Conservation (phyloP, 768 basidiomycete species). For the button mushroom (Agaricus bisporus) region DNA sequence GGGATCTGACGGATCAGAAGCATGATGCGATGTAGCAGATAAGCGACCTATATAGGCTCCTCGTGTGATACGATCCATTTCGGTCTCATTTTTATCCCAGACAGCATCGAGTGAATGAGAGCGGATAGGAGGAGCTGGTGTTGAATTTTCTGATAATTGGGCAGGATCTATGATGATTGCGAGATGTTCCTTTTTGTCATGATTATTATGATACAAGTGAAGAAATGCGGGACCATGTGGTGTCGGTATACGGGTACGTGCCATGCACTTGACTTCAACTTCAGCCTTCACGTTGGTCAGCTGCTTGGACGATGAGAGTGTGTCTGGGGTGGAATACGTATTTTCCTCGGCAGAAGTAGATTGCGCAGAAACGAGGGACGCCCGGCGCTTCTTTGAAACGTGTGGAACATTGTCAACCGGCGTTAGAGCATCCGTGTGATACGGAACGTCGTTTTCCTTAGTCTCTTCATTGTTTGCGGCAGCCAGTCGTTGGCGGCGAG, state of each 20-base stretch:
- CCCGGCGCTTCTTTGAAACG: slow-evolving; percentile 33
- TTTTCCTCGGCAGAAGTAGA: slow-evolving; percentile 12
- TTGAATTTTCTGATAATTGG: slow-evolving; percentile 53
- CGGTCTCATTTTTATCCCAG: slow-evolving; percentile 84
- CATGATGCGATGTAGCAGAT: slow-evolving; percentile 42
- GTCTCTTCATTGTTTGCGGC: slow-evolving; percentile 25
- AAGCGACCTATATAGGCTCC: slow-evolving; percentile 92
- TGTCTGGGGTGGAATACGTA: slow-evolving; percentile 18
- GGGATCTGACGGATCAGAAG: slow-evolving; percentile 33
- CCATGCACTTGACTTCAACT: slow-evolving; percentile 83
- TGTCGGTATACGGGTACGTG: slow-evolving; percentile 94
- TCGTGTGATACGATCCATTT: slow-evolving; percentile 87
- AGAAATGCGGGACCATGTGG: slow-evolving; percentile 91
- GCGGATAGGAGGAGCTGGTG: slow-evolving; percentile 61
- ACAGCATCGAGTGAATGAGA: slow-evolving; percentile 74
- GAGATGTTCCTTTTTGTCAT: slow-evolving; percentile 91
- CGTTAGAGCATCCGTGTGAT: slow-evolving; percentile 32
- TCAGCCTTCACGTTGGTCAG: slow-evolving; percentile 23
- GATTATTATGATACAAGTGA: slow-evolving; percentile 91
- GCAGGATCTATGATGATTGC: slow-evolving; percentile 92
- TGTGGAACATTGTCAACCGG: slow-evolving; percentile 33
- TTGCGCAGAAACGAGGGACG: slow-evolving; percentile 23
- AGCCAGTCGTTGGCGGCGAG: slow-evolving; percentile 54
- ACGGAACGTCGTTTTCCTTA: slow-evolving; percentile 47
- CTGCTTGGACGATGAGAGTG: slow-evolving; percentile 17